Percentiles rank a stretch among this genome's conserved stretches.
Conservation (phyloP, 2,329 filamentous ascomycete genomes). For the Mariannaea elegans region DNA sequence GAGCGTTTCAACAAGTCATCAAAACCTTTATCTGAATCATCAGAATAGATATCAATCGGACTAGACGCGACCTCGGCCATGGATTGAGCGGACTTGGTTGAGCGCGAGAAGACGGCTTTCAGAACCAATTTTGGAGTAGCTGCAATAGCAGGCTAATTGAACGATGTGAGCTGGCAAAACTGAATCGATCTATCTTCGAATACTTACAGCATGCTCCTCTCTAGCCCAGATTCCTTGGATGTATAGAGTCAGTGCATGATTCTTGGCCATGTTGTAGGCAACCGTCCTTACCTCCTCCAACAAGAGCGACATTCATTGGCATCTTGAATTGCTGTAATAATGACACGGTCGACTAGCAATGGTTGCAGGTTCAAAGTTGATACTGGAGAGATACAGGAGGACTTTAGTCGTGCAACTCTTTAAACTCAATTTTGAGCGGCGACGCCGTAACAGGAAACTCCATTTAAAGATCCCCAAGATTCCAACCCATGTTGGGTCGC, state of each 20-base stretch:
- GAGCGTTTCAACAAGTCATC: conserved; percentile 4
- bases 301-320: not conserved
- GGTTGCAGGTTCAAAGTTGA: not conserved
- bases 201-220: conserved; percentile 2
- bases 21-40: not conserved
- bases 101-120: conserved; percentile 7
- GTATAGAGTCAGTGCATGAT: not conserved
- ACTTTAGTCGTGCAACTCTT: not conserved
- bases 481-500: no score
- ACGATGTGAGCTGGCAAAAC: no score
- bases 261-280: not conserved
- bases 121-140: not conserved
- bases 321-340: not conserved
- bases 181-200: no score
- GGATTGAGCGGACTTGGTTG: conserved; percentile 1
- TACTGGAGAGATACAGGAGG: not conserved
- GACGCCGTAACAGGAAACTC: no score
- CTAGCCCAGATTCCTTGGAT: conserved; percentile 3
- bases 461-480: no score
- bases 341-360: no score
- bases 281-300: conserved; percentile 6
- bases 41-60: conserved; percentile 2
- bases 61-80: not conserved
- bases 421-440: no score
- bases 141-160: conserved; percentile 2